A percentile compares a stretch with the other conserved stretches of the same genome.
Evolutionary conservation across 768 basidiomycete species (phyloP).

Genomic region (Tylopilus sp.): DNA sequence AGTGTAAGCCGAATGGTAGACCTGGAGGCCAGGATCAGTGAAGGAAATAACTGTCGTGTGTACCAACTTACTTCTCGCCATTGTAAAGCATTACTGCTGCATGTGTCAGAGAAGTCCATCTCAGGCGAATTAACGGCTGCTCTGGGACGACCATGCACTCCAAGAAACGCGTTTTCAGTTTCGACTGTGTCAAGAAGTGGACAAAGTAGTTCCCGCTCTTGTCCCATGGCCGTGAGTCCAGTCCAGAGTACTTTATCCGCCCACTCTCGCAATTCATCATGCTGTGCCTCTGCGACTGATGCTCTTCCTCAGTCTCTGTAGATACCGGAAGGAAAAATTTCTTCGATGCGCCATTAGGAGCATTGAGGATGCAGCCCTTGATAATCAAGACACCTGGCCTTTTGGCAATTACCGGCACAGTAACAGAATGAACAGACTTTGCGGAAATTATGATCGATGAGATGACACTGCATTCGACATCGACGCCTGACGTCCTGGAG

Average conservation of each 20-base stretch:
- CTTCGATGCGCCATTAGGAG: constrained; percentile 64
- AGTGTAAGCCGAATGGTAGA: constrained; percentile 81
- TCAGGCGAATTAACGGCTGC: constrained; percentile 84
- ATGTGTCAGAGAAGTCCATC: constrained; percentile 85
- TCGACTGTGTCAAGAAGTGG: constrained; percentile 24
- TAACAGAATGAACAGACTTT: constrained; percentile 67
- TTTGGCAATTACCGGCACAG: constrained; percentile 63
- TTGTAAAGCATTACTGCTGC: constrained; percentile 94
- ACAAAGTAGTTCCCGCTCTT: constrained; percentile 43
- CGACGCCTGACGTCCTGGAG: constrained; percentile 74
- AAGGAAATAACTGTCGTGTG: neutral
- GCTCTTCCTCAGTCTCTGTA: constrained; percentile 67
- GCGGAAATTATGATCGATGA: constrained; percentile 65
- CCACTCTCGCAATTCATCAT: constrained; percentile 61
- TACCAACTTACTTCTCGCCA: constrained; percentile 73
- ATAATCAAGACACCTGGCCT: constrained; percentile 65
- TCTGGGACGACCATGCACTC: constrained; percentile 83
- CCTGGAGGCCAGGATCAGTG: constrained; percentile 39
- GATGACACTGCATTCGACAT: constrained; percentile 63
- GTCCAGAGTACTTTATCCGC: constrained; percentile 70
- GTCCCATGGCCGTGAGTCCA: constrained; percentile 67
- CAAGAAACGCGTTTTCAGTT: constrained; percentile 49
- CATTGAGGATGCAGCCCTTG: constrained; percentile 76
- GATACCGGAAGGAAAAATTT: constrained; percentile 77
- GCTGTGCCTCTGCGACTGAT: constrained; percentile 53